A percentile compares a stretch with the other conserved stretches of the same genome.
Conservation (phyloP, 441 rosid species). For the Pelargonium fulgidum region DNA sequence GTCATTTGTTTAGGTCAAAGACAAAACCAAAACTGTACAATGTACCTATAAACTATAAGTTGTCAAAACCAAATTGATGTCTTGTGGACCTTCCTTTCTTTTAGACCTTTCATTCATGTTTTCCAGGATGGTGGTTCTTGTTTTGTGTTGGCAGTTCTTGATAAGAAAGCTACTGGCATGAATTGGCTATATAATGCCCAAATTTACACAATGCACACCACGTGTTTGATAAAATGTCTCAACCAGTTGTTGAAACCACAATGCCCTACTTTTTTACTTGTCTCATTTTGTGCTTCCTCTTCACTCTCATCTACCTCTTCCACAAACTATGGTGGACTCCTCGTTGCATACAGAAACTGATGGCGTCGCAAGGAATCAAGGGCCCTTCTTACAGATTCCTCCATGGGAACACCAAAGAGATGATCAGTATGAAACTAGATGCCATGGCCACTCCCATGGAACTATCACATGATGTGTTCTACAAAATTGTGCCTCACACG, state of each 20-base stretch:
- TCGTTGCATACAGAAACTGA: constrained; percentile 3
- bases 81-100: too few species aligned
- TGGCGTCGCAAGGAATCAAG: constrained; percentile 10
- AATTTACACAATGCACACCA: too few species aligned
- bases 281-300: background rate
- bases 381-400: constrained; percentile 17
- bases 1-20: too few species aligned
- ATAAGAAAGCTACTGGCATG: too few species aligned
- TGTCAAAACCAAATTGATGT: too few species aligned
- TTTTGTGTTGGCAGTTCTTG: too few species aligned
- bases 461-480: constrained; percentile 11
- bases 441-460: constrained; percentile 7
- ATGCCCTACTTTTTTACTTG: background rate
- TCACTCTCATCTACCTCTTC: background rate
- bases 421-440: constrained; percentile 5
- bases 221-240: background rate
- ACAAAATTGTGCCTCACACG: background rate
- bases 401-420: constrained; percentile 15
- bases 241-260: background rate
- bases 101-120: too few species aligned
- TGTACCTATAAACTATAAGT: too few species aligned
- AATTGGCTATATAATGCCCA: too few species aligned
- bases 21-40: too few species aligned
- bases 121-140: too few species aligned
- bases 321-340: constrained; percentile 19